A percentile compares a stretch with the other conserved stretches of the same genome.
These are phyloP conservation scores for Ogataea sp. DNA, from an alignment of 805 yeast species.

Conservation along the genomic window DNA sequence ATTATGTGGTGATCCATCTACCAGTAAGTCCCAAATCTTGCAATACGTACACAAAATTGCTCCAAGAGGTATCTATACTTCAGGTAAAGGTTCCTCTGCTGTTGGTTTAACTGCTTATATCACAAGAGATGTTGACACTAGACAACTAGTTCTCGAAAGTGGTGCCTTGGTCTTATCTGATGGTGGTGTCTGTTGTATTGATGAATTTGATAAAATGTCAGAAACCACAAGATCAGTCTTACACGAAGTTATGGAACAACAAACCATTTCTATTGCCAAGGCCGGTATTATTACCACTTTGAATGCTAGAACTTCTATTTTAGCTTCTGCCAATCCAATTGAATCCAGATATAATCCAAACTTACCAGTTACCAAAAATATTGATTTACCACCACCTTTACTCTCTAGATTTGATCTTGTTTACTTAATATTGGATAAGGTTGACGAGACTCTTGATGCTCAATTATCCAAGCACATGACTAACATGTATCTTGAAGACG, in stretches of 20 bases:
- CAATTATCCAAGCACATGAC: constrained; percentile 87
- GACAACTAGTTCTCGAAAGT: constrained; percentile 95
- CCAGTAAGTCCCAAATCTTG: constrained; percentile 89
- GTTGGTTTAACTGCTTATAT: constrained; percentile 99
- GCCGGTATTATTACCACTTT: constrained; percentile 98
- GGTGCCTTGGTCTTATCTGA: constrained; percentile 99
- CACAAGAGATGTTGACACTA: constrained; percentile 78
- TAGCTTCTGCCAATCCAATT: constrained; percentile 98
- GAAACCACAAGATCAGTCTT: constrained; percentile 98
- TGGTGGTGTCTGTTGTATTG: constrained; percentile 98
- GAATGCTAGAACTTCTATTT: constrained; percentile 91
- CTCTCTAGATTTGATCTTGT: constrained; percentile 93
- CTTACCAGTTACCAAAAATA: constrained; percentile 88
- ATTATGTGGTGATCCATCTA: constrained; percentile 97
- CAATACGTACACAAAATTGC: constrained; percentile 96
- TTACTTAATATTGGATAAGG: constrained; percentile 84
- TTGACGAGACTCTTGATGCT: constrained; percentile 78
- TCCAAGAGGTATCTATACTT: constrained; percentile 95
- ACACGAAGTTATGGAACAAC: constrained; percentile 99
- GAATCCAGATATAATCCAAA: constrained; percentile 94
- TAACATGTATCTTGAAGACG: constrained; percentile 83
- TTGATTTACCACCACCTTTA: constrained; percentile 94
- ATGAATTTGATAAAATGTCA: constrained; percentile 98
- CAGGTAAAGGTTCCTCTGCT: constrained; percentile 99
- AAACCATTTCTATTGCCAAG: constrained; percentile 95